Evolutionary conservation across 176 grass and related monocot species (phyloP).

Genomic region (Pontederia crassipes): DNA sequence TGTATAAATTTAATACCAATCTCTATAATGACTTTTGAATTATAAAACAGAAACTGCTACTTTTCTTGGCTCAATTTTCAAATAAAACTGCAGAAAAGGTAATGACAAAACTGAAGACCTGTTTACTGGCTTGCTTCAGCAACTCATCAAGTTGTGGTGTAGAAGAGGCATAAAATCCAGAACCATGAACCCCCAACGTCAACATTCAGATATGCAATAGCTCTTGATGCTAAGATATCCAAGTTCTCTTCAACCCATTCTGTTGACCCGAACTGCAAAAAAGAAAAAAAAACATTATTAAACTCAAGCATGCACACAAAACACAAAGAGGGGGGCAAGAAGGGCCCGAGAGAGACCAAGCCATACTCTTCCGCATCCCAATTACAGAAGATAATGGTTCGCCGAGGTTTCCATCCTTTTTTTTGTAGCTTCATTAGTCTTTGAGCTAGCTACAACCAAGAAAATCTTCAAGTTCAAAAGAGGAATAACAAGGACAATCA

Average conservation of each 20-base stretch:
- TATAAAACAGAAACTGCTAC: too few species aligned
- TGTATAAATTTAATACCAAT: background rate
- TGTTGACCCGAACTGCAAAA: slow-evolving; percentile 74
- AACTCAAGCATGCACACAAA: background rate
- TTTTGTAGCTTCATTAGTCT: slow-evolving; percentile 62
- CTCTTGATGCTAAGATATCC: slow-evolving; percentile 49
- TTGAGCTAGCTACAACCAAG: slow-evolving; percentile 50
- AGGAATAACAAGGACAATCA: background rate
- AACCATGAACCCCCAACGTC: slow-evolving; percentile 43
- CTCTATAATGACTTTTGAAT: too few species aligned
- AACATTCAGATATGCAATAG: slow-evolving; percentile 81
- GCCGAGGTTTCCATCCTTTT: slow-evolving; percentile 72
- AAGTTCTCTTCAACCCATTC: slow-evolving; percentile 97
- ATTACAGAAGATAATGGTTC: slow-evolving; percentile 85
- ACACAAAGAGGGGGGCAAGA: background rate
- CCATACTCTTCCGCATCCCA: slow-evolving; percentile 68
- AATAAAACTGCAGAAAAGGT: background rate
- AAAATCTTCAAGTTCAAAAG: background rate
- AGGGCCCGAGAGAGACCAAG: slow-evolving; percentile 24
- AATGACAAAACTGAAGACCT: slow-evolving; percentile 22
- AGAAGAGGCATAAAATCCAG: slow-evolving; percentile 36
- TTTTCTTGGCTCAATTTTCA: too few species aligned
- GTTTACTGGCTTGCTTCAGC: slow-evolving; percentile 58
- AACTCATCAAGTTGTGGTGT: slow-evolving; percentile 78
- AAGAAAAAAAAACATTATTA: slow-evolving; percentile 1